Conservation (phyloP, 306 rosid genomes). For the Luffa acutangula region DNA sequence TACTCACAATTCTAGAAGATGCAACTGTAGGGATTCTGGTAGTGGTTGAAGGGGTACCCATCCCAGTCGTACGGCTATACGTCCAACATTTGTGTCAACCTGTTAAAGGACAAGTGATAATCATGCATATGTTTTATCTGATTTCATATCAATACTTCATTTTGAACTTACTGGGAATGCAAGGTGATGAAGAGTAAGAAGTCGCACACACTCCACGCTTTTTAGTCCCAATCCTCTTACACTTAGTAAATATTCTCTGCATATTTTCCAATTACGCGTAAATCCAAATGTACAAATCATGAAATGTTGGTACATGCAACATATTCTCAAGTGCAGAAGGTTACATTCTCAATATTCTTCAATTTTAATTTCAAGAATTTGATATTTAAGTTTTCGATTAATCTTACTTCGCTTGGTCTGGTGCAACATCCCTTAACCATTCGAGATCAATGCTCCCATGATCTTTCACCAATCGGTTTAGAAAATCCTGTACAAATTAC, state of each 20-base stretch:
- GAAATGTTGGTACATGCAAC: neutral
- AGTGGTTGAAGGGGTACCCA: slow-evolving; percentile 99
- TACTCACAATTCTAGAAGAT: slow-evolving; percentile 93
- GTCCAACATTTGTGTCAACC: slow-evolving; percentile 99
- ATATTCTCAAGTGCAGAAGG: neutral
- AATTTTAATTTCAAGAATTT: slow-evolving; percentile 14
- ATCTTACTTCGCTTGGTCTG: slow-evolving; percentile 93
- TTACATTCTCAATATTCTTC: neutral
- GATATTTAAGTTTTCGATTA: slow-evolving; percentile 8
- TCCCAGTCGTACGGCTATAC: slow-evolving; percentile 95
- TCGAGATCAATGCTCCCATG: slow-evolving; percentile 82
- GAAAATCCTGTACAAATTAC: slow-evolving; percentile 57
- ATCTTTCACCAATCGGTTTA: slow-evolving; percentile 73
- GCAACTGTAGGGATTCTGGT: slow-evolving; percentile 98
- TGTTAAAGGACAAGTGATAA: slow-evolving; percentile 21
- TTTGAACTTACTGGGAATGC: slow-evolving; percentile 89
- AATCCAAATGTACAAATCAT: neutral
- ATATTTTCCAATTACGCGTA: neutral
- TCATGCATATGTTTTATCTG: slow-evolving; percentile 17
- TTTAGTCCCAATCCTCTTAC: slow-evolving; percentile 86
- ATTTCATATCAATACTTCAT: slow-evolving; percentile 10
- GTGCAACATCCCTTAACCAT: slow-evolving; percentile 97
- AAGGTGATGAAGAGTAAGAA: slow-evolving; percentile 95
- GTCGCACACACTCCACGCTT: slow-evolving; percentile 99
- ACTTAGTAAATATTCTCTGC: slow-evolving; percentile 93